Conservation (phyloP, 768 basidiomycete genomes). For the Phanerochaete sordida region DNA sequence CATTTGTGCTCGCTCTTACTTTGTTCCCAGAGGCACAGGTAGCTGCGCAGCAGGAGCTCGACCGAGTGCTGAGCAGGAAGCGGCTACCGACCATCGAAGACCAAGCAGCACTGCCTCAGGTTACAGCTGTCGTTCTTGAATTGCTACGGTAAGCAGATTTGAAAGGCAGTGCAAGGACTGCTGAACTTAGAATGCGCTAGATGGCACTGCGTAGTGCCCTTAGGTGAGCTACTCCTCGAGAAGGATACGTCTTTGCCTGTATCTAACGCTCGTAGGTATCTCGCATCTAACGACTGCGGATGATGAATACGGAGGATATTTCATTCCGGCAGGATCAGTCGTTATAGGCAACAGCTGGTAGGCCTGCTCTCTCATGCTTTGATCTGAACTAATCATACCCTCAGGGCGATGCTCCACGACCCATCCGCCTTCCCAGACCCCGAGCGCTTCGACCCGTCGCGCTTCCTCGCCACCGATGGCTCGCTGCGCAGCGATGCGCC, state of each 20-base stretch:
- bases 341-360: not conserved
- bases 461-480: not conserved
- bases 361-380: too few relatives aligned
- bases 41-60: not conserved
- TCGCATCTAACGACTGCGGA: not conserved
- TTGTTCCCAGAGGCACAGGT: slow-evolving; percentile 25
- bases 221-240: not conserved
- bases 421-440: slow-evolving; percentile 45
- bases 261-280: not conserved
- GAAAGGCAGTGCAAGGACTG: not conserved
- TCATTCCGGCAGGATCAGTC: not conserved
- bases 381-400: not conserved
- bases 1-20: slow-evolving; percentile 37
- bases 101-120: slow-evolving; percentile 3
- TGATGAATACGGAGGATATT: slow-evolving; percentile 1
- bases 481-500: slow-evolving; percentile 1
- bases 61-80: not conserved
- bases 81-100: not conserved
- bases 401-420: slow-evolving; percentile 37
- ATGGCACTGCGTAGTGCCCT: not conserved
- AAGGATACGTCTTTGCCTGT: not conserved
- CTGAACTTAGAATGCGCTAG: not conserved
- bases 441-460: slow-evolving; percentile 24
- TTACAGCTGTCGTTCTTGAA: slow-evolving; percentile 28
- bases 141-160: not conserved